Percentiles rank a stretch among this genome's conserved stretches.
These are phyloP conservation scores for Colletotrichum magnum DNA, from an alignment of 2,329 filamentous ascomycete genomes.

Conservation along the genomic window DNA sequence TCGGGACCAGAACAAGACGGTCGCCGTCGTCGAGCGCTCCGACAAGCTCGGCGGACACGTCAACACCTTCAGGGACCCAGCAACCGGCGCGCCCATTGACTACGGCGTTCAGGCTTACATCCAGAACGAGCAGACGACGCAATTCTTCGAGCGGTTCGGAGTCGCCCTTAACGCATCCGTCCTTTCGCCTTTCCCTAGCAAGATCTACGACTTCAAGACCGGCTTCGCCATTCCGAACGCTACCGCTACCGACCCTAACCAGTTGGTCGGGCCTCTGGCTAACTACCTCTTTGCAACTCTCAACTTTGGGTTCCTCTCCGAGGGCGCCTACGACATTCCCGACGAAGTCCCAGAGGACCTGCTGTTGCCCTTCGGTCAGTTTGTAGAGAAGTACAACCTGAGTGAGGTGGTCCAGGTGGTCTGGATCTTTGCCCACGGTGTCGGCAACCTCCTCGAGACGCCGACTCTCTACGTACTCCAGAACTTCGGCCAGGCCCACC, in stretches of 20 bases:
- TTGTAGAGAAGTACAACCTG: conserved; percentile 36
- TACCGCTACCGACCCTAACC: conserved; percentile 29
- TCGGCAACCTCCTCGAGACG: conserved; percentile 56
- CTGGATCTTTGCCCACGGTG: conserved; percentile 52
- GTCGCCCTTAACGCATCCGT: conserved; percentile 44
- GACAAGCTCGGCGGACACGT: conserved; percentile 60
- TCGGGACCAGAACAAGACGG: conserved; percentile 63
- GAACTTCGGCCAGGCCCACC: conserved; percentile 46
- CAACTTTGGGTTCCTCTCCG: conserved; percentile 38
- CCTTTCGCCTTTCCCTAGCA: conserved; percentile 36
- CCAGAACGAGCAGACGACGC: conserved; percentile 53
- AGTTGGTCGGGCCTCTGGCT: conserved; percentile 23
- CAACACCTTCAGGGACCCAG: conserved; percentile 59
- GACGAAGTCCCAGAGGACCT: conserved; percentile 48
- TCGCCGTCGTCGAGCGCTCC: conserved; percentile 60
- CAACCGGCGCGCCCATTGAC: conserved; percentile 51
- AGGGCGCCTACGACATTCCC: conserved; percentile 53
- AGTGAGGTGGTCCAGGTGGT: conserved; percentile 43
- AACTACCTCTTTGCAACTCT: conserved; percentile 31
- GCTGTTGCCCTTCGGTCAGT: conserved; percentile 44
- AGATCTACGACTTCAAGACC: conserved; percentile 39
- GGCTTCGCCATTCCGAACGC: conserved; percentile 37
- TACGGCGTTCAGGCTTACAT: conserved; percentile 54
- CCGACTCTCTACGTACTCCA: conserved; percentile 58
- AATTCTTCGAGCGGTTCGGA: conserved; percentile 61